phyloP scores from a whole-genome alignment of 345 rosid species.

The Syzygium grande region DNA sequence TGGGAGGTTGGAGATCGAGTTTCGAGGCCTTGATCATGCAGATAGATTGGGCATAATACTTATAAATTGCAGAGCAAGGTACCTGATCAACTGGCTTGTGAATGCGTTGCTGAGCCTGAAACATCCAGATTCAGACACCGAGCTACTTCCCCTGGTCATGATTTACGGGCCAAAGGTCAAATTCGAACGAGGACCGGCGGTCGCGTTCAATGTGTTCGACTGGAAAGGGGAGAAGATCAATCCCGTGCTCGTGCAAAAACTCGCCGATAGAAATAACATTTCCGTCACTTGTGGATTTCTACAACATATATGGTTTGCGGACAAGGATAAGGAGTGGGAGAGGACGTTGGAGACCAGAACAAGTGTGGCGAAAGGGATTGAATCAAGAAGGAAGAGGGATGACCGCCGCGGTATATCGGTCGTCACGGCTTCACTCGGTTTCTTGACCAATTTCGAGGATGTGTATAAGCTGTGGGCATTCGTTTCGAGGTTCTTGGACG shows the following conservation, averaged over 20 bases:
- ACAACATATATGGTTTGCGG: constrained; percentile 26
- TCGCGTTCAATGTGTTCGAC: constrained; percentile 77
- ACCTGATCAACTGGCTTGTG: constrained; percentile 61
- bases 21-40: constrained; percentile 62
- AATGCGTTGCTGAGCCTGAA: constrained; percentile 56
- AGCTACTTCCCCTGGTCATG: constrained; percentile 28
- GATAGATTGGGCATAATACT: constrained; percentile 54
- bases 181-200: constrained; percentile 40
- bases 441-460: constrained; percentile 76
- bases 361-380: neutral
- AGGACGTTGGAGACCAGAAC: constrained; percentile 9
- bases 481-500: constrained; percentile 75
- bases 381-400: constrained; percentile 1
- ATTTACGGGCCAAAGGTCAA: constrained; percentile 63
- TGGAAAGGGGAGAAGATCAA: constrained; percentile 80
- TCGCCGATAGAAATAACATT: constrained; percentile 61
- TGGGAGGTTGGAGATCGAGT: constrained; percentile 25
- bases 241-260: constrained; percentile 62
- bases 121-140: constrained; percentile 45
- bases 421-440: constrained; percentile 53
- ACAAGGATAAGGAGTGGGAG: constrained; percentile 22
- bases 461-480: constrained; percentile 68
- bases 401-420: constrained; percentile 24
- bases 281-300: constrained; percentile 44
- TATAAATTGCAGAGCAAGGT: constrained; percentile 49